Percentiles rank a stretch among this genome's conserved stretches.
Evolutionary conservation across 2,329 filamentous ascomycete species (phyloP).

Genomic region (Apiospora pterosperma): DNA sequence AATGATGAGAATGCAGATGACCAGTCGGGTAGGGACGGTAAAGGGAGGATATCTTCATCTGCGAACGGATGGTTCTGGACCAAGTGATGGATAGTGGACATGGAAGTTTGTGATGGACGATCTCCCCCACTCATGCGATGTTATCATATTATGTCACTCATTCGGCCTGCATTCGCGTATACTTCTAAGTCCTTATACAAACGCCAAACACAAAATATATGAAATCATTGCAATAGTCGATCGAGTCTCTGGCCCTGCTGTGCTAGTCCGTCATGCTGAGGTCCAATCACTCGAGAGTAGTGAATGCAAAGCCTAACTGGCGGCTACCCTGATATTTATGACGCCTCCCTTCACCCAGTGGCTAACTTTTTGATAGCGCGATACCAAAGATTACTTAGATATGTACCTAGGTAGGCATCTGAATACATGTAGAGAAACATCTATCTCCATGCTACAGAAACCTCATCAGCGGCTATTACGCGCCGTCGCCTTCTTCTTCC

Average conservation of each 20-base stretch:
- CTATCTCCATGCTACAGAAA: not conserved
- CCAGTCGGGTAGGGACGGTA: too few relatives aligned
- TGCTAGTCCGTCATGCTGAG: too few relatives aligned
- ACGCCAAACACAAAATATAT: too few relatives aligned
- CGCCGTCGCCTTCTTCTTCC: conserved; percentile 59
- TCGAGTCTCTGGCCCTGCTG: too few relatives aligned
- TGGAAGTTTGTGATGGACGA: not conserved
- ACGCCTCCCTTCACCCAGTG: not conserved
- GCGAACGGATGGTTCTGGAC: not conserved
- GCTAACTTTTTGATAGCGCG: not conserved
- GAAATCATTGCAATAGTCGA: too few relatives aligned
- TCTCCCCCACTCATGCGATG: not conserved
- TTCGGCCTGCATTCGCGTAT: too few relatives aligned
- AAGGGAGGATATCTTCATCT: not conserved
- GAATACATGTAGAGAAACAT: not conserved
- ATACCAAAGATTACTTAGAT: not conserved
- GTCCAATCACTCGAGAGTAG: too few relatives aligned
- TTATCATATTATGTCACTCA: too few relatives aligned
- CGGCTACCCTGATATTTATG: not conserved
- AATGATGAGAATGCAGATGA: not conserved
- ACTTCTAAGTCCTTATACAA: too few relatives aligned
- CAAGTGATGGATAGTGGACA: not conserved
- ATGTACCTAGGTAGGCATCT: not conserved
- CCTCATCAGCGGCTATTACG: not conserved
- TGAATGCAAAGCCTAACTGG: not conserved